Percentiles rank a stretch among this genome's conserved stretches.
Conservation (phyloP, 768 basidiomycete genomes). For the Mycena vitilis region DNA sequence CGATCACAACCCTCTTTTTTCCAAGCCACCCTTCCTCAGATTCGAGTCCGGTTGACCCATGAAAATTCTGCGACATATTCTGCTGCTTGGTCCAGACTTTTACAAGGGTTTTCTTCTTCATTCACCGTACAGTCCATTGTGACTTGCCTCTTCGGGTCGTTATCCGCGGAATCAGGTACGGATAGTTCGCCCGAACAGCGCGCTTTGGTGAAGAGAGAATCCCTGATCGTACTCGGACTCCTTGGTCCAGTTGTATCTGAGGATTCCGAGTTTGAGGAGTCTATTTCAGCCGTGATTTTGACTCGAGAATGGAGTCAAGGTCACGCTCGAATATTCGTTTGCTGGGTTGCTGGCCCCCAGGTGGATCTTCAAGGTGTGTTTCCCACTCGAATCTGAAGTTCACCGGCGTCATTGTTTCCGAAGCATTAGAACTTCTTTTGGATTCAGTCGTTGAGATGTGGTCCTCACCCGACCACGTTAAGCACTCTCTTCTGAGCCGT, state of each 20-base stretch:
- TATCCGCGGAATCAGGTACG: slow-evolving; percentile 48
- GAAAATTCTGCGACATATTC: slow-evolving; percentile 52
- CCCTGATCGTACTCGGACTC: slow-evolving; percentile 60
- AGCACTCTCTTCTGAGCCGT: slow-evolving; percentile 77
- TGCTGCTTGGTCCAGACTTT: slow-evolving; percentile 59
- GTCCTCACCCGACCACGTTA: slow-evolving; percentile 83
- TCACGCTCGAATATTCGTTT: slow-evolving; percentile 71
- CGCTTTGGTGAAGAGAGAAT: slow-evolving; percentile 64
- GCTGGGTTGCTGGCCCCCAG: slow-evolving; percentile 70
- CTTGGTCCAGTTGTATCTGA: slow-evolving; percentile 62
- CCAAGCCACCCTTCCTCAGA: slow-evolving; percentile 56
- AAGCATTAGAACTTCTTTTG: slow-evolving; percentile 63
- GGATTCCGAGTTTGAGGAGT: slow-evolving; percentile 64
- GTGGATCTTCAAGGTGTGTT: slow-evolving; percentile 48
- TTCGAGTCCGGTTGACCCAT: slow-evolving; percentile 55
- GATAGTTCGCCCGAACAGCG: slow-evolving; percentile 49
- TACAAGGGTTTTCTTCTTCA: slow-evolving; percentile 62
- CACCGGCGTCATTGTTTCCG: slow-evolving; percentile 20
- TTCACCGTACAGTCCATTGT: slow-evolving; percentile 68
- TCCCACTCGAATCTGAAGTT: background rate
- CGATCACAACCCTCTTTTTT: slow-evolving; percentile 84
- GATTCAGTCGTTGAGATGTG: slow-evolving; percentile 69
- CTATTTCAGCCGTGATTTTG: slow-evolving; percentile 59
- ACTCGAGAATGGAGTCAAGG: slow-evolving; percentile 70
- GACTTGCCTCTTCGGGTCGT: slow-evolving; percentile 65